Evolutionary conservation across 2,329 filamentous ascomycete species (phyloP), one percentile per base, ranked within the genome.

Genomic region (Neodidymelliopsis sp.): DNA sequence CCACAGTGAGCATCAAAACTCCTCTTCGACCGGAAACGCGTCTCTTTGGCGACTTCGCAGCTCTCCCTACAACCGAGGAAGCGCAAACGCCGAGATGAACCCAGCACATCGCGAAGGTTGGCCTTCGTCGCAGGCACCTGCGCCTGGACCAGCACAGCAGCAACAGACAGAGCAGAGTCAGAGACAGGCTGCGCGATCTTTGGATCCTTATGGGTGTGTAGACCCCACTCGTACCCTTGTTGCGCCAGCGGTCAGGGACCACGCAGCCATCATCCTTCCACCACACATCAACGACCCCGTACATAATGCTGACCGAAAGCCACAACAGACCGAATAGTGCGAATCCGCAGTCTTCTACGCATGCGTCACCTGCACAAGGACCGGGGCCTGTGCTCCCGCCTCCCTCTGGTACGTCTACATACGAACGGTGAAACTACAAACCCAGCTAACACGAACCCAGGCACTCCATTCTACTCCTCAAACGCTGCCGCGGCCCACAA

Each of bases 121-220:
- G 72, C 70, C 69, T 43, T 65, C 66, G 54, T 57, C 77, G 33
- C 81, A 83, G 58, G 72, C 76, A 44, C 66, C 74, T 35, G 66
- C 67, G 45, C 74, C 81, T 23, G 80, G 77, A 5, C 74, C 78
- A 38, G 75, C 36, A 10, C 37, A 24, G 25, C 57, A 59, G 31
- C 59, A 73, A 43, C 69, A 71, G 64, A 60, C 66, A 47, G 69
- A 74, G 19, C 67, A 71, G 51, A 56, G 38, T 27, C 69, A 69
- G 54, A 62, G 59, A 23, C 71, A 72, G 49, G 54, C 59, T 18
- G 59, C 67, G 40, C 68, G 71, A 27, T 59, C 70, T 18, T 55
- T 73, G 29, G 70, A 68, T 37, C 49, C 65, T 20, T 74, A 69
- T 56, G 70, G 68, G 72, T 74, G 53, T 30, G 70, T 66, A 33